Percentiles rank a stretch among this genome's conserved stretches.
Conservation (phyloP, 1,284 basidiomycete genomes). For the Pseudozyma thailandica region DNA sequence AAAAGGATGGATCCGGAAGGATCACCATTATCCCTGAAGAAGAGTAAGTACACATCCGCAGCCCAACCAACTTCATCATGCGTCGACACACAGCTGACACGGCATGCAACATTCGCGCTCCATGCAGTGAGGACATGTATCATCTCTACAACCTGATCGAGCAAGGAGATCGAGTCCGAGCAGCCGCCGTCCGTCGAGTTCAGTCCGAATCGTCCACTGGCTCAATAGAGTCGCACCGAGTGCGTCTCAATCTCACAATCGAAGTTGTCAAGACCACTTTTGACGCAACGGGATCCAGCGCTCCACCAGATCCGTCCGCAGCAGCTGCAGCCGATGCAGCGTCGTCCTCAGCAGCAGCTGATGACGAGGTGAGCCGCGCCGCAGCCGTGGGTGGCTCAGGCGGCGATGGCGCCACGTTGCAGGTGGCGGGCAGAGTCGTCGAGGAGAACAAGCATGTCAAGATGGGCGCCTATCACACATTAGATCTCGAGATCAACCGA, state of each 20-base stretch:
- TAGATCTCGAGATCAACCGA: conserved; percentile 92
- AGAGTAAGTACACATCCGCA: conserved; percentile 60
- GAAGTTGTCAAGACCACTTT: conserved; percentile 75
- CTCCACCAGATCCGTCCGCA: conserved; percentile 56
- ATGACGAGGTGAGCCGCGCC: conserved; percentile 45
- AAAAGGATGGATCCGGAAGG: conserved; percentile 65
- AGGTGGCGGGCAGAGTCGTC: conserved; percentile 88
- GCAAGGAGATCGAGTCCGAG: conserved; percentile 83
- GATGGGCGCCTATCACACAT: conserved; percentile 92
- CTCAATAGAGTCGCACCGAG: conserved; percentile 88
- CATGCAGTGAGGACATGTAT: conserved; percentile 89
- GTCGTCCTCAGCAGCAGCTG: conserved; percentile 21
- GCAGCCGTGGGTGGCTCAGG: conserved; percentile 42
- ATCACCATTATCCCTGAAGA: conserved; percentile 64
- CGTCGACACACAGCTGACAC: neutral
- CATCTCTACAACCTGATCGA: conserved; percentile 96
- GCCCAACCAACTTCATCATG: neutral
- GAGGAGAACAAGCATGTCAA: conserved; percentile 91
- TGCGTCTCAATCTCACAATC: conserved; percentile 86
- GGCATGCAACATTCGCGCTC: neutral
- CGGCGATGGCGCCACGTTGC: conserved; percentile 73
- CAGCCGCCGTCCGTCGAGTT: conserved; percentile 83
- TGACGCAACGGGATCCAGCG: conserved; percentile 59
- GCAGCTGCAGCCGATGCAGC: conserved; percentile 31
- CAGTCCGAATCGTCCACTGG: conserved; percentile 85